A percentile compares a stretch with the other conserved stretches of the same genome.
Conservation (phyloP, 1,284 basidiomycete species). For the Tetrapyrgos nigripes region DNA sequence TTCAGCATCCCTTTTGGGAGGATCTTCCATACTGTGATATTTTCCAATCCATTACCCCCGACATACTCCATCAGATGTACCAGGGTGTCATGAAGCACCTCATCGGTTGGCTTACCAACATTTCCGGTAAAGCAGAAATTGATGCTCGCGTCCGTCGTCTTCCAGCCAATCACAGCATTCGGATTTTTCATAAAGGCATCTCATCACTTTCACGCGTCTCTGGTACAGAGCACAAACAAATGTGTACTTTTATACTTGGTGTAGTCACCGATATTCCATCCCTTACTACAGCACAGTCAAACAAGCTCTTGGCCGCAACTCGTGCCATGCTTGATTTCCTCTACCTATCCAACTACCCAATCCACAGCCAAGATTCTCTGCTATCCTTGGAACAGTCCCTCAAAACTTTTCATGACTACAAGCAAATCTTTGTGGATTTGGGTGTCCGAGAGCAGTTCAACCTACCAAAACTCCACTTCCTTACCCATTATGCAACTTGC, state of each 20-base stretch:
- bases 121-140: conserved; percentile 25
- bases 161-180: conserved; percentile 37
- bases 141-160: conserved; percentile 34
- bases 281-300: background rate
- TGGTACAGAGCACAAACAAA: conserved; percentile 5
- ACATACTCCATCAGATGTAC: conserved; percentile 51
- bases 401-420: conserved; percentile 17
- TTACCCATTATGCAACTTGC: conserved; percentile 15
- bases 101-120: conserved; percentile 31
- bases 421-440: conserved; percentile 17
- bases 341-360: conserved; percentile 4
- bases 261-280: conserved; percentile 19
- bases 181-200: conserved; percentile 17
- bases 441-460: conserved; percentile 19
- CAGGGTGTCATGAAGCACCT: conserved; percentile 41
- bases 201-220: background rate
- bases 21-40: too few species aligned
- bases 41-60: too few species aligned
- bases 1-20: too few species aligned
- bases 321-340: conserved; percentile 4
- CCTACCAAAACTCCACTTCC: conserved; percentile 27
- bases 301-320: background rate
- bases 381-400: conserved; percentile 24
- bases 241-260: conserved; percentile 2
- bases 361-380: conserved; percentile 24